Evolutionary conservation across 1,284 basidiomycete genomes (phyloP), one percentile per base, ranked within the genome.

Genomic region (Ganoderma sinense): DNA sequence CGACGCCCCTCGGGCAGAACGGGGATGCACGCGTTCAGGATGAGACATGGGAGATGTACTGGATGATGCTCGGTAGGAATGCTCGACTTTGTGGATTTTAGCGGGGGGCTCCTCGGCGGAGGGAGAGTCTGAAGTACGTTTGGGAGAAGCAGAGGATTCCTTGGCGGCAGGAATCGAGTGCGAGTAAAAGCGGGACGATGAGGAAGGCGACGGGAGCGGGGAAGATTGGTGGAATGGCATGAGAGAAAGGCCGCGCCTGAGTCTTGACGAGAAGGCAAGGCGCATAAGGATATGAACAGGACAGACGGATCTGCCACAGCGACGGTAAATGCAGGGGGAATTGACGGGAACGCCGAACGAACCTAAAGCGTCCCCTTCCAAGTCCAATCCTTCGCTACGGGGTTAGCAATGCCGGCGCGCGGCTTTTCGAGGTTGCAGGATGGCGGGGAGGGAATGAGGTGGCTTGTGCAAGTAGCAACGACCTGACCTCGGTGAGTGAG

Each of bases 231-330:
- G 84, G 76, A 85, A 76, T 83, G 86, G 86, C 88, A 89, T 89
- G 82, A 88, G 83, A 79, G 64, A 29, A 45, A 87, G 84, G 81
- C 84, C 82, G 80, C 82, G 84, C 84, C 86, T 84, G 72, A 83
- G 80, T 76, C 83, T 82, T 72, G 86, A 76, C 64, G 81, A 74
- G 73, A 85, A 81, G 73, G 84, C 84, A 80, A 86, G 77, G 82
- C 84, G 85, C 88, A 90, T 89, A 79, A 69, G 71, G 74, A 68
- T 59, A 48, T 43, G 72, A 55, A 64, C 65, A 55, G 56, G 65
- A 69, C 65, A 71, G 70, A 71, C 60, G 65, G 65, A 69, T 73
- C 72, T 73, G 62, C 36, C 53, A 48, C 62, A 41, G 16, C 45
- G 48, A 31, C 26, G 43, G 58, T 61, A n/a, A 65, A 55, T 65